Evolutionary conservation across 768 basidiomycete genomes (phyloP), one percentile per base, ranked within the genome.

Genomic region (Exsudoporus frostii): DNA sequence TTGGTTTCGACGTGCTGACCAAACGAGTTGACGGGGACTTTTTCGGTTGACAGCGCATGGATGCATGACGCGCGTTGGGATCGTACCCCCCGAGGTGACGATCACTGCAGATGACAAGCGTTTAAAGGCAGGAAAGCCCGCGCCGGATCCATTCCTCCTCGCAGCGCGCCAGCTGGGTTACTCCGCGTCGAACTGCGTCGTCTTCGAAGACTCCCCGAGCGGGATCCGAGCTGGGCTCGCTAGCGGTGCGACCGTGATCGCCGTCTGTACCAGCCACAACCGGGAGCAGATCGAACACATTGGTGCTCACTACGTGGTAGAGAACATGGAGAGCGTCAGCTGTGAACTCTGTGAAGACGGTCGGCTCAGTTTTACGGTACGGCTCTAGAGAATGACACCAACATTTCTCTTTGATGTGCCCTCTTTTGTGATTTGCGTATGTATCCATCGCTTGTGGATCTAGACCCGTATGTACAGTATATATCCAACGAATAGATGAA

Each of bases 51-150:
- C 46, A 83, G 80, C 84, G 19, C 72, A 82, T 59, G 85, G 85
- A n/a, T 85, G 84, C 60, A 82, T 88, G 78, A 77, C 76, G 5
- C 82, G 85, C 42, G 86, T 85, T 27, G 85, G 84, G 13, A 88
- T 88, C 68, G 74, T 73, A 2, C 83, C 84, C 8, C 86, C 87
- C 22, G 67, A 73, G 42, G 79, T 88, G 37, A 88, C 85, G 27
- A 85, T 89, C 68, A 89, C 87, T 25, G 86, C 85, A 38, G 86
- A 88, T 65, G 85, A 88, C 74, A 81, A 83, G 60, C 82, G 86
- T 32, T 76, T 88, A 58, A 82, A 84, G 64, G 79, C 80, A 0
- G 82, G 82, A 22, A 83, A 84, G 66, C 82, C 82, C 27, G 80
- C 81, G 0, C 82, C 81, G 8, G 82, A 84, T 62, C 82, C 82